Base-by-base conservation (phyloP, 2,329 filamentous ascomycete species). In the Paracoccidioides brasiliensis region DNA sequence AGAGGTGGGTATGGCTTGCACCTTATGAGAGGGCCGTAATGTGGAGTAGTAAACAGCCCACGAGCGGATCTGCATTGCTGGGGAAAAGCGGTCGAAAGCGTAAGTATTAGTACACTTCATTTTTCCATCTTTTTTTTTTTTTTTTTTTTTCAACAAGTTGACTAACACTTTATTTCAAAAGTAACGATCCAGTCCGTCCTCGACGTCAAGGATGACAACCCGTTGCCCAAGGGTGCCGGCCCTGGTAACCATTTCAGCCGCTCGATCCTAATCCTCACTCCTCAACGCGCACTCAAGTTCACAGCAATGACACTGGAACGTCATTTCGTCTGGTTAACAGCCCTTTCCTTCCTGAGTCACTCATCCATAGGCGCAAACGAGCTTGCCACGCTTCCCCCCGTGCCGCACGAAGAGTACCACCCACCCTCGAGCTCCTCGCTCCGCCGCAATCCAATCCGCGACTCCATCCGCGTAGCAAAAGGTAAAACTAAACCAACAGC, bases 1-100 rank as follows among this genome's bases (percentile, higher is more conserved):
- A 90, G 74, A 81, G 93, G 69, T 98, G 93, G 93, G 93, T 98
- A 1, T 98, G 93, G 93, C 80, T 98, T 60, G 93, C 91, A 15
- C 93, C 93, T 2, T 97, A 98, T 66, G 93, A 98, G 72, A 80
- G 90, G 59, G 86, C 91, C 10, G 91, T 98, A 58, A 88, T 98
- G 70, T 98, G 93, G 93, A 96, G 91, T 71, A 95, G 86, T 77
- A 96, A 95, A 76, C 93, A 98, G 72, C 93, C 93, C 14, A 88
- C 84, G 8, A 89, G 84, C 63, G 90, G 90, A 37, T 86, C 82
- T 64, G 91, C 90, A 37, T 73, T 98, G 70, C 79, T 97, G 77
- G 93, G 93, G 62, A 98, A 97, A 76, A 86, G 86, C 67, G 93
- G 93, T 55, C 84, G 93, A 63, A 98, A 97, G 74, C 74, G 91